These are phyloP conservation scores for Mycena epipterygia DNA, from an alignment of 768 basidiomycete genomes.

Conservation along the genomic window DNA sequence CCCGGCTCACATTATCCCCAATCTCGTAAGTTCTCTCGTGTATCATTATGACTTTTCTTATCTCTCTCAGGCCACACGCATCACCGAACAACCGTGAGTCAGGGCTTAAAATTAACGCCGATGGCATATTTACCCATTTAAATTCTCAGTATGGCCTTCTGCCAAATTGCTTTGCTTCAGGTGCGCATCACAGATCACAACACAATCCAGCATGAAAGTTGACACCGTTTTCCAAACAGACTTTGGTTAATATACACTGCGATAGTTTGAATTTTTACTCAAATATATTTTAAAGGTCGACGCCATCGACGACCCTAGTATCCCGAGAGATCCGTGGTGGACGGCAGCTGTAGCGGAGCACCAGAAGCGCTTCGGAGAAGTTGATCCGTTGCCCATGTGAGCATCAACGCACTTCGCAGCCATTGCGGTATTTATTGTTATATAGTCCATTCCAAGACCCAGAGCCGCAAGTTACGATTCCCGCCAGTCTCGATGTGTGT, in stretches of 20 bases:
- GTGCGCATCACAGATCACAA: background rate
- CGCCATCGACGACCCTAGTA: background rate
- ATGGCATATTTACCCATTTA: background rate
- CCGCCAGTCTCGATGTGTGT: conserved; percentile 21
- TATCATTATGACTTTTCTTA: background rate
- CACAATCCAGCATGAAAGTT: background rate
- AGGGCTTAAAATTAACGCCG: background rate
- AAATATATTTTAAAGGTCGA: conserved; percentile 12
- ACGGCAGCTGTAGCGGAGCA: conserved; percentile 36
- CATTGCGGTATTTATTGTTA: background rate
- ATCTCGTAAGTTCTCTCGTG: conserved; percentile 4
- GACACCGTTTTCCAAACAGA: conserved; percentile 1
- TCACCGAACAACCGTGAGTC: conserved; percentile 21
- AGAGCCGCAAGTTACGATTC: conserved; percentile 50
- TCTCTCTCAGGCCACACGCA: conserved; percentile 1
- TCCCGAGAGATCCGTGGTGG: conserved; percentile 29
- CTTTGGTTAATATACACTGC: background rate
- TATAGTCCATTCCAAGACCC: conserved; percentile 43
- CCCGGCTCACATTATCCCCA: background rate
- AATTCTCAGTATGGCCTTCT: conserved; percentile 34
- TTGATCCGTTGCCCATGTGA: conserved; percentile 41
- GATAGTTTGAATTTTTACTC: background rate
- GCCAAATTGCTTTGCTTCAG: conserved; percentile 28
- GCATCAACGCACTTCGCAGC: background rate
- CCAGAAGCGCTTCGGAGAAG: conserved; percentile 20